A percentile compares a stretch with the other conserved stretches of the same genome.
Conservation (phyloP, 495 filamentous ascomycete species). For the Xylaria cubensis region DNA sequence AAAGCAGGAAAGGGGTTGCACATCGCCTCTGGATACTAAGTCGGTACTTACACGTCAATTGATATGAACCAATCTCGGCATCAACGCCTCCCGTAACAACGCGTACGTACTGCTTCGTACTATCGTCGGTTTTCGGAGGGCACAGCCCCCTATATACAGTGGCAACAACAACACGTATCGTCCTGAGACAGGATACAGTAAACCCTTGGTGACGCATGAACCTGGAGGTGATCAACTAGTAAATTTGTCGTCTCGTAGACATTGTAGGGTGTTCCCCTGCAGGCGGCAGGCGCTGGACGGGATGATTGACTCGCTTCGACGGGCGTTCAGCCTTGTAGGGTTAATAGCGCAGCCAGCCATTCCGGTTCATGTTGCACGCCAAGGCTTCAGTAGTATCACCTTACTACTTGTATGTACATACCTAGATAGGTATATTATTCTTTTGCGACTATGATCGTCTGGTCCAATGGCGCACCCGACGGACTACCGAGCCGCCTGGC, state of each 20-base stretch:
- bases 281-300: slow-evolving; percentile 10
- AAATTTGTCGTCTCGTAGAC: background rate
- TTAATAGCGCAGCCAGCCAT: slow-evolving; percentile 12
- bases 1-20: slow-evolving; percentile 14
- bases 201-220: background rate
- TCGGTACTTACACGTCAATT: background rate
- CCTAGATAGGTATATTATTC: background rate
- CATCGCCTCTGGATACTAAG: slow-evolving; percentile 7
- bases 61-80: slow-evolving; percentile 4
- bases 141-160: slow-evolving; percentile 12
- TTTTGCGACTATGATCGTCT: background rate
- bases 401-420: background rate
- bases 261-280: slow-evolving; percentile 13
- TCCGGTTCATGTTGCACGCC: slow-evolving; percentile 18
- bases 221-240: background rate
- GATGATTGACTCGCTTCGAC: slow-evolving; percentile 2
- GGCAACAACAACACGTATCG: slow-evolving; percentile 15
- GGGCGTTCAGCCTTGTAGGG: slow-evolving; percentile 28
- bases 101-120: background rate
- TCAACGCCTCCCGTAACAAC: background rate
- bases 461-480: slow-evolving; percentile 12
- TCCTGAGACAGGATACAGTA: background rate
- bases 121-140: background rate
- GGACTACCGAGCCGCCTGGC: slow-evolving; percentile 13
- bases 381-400: slow-evolving; percentile 6